A percentile compares a stretch with the other conserved stretches of the same genome.
phyloP scores from a whole-genome alignment of 352 stramenopile genomes.

The Phytopythium sindhum region DNA sequence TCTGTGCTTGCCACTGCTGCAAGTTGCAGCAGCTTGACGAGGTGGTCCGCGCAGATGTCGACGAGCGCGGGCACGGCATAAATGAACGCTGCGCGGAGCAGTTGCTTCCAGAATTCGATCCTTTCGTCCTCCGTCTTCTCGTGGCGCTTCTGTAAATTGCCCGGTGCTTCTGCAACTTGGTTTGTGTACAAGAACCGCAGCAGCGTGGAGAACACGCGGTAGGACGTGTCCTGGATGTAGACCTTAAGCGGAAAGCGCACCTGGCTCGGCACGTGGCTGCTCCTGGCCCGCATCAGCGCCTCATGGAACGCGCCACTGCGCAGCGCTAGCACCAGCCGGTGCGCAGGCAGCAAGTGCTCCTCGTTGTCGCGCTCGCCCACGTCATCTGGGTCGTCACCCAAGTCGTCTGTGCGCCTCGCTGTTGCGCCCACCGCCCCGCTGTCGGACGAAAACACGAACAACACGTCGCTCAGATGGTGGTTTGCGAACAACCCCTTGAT shows the following conservation, averaged over 20 bases:
- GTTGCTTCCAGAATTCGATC: constrained; percentile 54
- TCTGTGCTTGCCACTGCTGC: not conserved
- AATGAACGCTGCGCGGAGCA: constrained; percentile 64
- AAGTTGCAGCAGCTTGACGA: constrained; percentile 28
- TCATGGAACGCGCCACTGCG: constrained; percentile 70
- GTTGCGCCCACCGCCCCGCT: not conserved
- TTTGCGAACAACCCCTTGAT: constrained; percentile 60
- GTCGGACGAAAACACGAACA: constrained; percentile 70
- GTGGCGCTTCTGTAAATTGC: not conserved
- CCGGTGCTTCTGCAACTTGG: constrained; percentile 23
- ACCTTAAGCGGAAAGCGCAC: constrained; percentile 82
- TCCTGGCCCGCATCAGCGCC: constrained; percentile 63
- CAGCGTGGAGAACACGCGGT: constrained; percentile 62
- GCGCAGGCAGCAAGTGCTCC: constrained; percentile 60
- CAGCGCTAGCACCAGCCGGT: constrained; percentile 70
- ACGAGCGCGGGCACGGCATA: constrained; percentile 70
- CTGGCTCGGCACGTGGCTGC: constrained; percentile 58
- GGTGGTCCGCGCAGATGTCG: constrained; percentile 52
- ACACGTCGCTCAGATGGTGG: constrained; percentile 73
- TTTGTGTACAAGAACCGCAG: constrained; percentile 81
- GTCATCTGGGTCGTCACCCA: not conserved
- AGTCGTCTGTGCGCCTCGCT: not conserved
- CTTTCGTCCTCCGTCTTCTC: not conserved
- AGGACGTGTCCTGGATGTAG: constrained; percentile 77
- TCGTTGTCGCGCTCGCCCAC: not conserved